Conservation (phyloP, 176 grass and related monocot genomes). For the Chrysopogon serrulatus region DNA sequence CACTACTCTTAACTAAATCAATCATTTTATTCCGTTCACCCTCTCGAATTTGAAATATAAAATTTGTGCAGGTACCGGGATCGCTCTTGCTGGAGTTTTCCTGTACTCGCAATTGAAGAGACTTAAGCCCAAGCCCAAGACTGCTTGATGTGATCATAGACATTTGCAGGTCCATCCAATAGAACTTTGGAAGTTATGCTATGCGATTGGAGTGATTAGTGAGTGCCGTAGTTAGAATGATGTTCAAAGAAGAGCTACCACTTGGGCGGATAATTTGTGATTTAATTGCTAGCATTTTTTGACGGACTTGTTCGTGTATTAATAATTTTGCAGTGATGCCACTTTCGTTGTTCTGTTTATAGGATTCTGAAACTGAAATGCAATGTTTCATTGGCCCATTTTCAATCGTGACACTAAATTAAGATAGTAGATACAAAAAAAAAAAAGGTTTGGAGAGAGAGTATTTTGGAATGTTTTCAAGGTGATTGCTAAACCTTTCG, state of each 20-base stretch:
- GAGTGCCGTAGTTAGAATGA: background rate
- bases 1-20: background rate
- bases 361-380: background rate
- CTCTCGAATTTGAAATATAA: background rate
- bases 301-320: background rate
- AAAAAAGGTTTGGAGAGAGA: background rate
- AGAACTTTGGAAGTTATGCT: background rate
- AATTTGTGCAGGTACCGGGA: slow-evolving; percentile 52
- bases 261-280: background rate
- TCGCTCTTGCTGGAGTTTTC: slow-evolving; percentile 86
- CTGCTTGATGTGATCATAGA: slow-evolving; percentile 24
- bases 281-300: background rate
- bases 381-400: background rate
- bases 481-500: background rate
- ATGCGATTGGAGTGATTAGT: background rate
- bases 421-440: background rate
- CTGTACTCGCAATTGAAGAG: slow-evolving; percentile 49
- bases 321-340: background rate
- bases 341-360: background rate
- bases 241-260: background rate
- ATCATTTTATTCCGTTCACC: background rate
- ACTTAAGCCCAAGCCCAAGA: slow-evolving; percentile 88
- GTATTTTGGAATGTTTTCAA: background rate
- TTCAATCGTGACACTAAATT: background rate
- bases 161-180: background rate